Base-by-base conservation (phyloP, 2,329 filamentous ascomycete genomes). In the Paracamarosporium sp. region DNA sequence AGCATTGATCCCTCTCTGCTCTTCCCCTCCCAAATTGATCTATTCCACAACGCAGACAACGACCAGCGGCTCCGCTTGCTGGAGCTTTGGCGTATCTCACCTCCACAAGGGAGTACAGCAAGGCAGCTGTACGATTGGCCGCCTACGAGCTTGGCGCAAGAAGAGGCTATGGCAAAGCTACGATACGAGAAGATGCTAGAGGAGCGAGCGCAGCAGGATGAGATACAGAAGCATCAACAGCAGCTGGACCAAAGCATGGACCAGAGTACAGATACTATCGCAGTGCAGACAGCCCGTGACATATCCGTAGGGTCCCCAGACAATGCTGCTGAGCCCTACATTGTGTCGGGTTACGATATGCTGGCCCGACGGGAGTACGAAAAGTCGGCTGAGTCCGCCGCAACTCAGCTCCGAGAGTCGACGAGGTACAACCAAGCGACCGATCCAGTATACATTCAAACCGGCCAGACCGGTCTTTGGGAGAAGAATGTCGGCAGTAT, bases 1-100 rank as follows among this genome's bases (percentile, higher is more conserved):
- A 88, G 88, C 63, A 87, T 97, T 65, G 86, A 96, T 72, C 85
- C 90, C 2, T 74, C 81, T 8, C 81, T 85, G 22, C 84, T 97
- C 43, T 90, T 90, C 12, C 83, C 87, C 5, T 88, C 89, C 4
- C 93, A 97, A 74, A 78, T 93, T 50, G 85, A 90, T 58, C 86
- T 97, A 38, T 96, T 96, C 81, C 86, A 86, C 64, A 87, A 88
- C 60, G 92, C 91, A 51, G 88, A 90, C 56, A 80, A 85, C 24
- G 82, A 88, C 41, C 91, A 96, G 75, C 87, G 89, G 69, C 79
- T 88, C 56, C 86, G 91, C 22, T 83, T 97, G 15, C 82, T 96
- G 36, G 90, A 96, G 74, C 86, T 96, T 15, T 97, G 93, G 93
- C 88, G 87, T 57, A 92, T 93, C 64, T 91, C 87, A 56, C 91